Percentiles rank a stretch among this genome's conserved stretches.
These are phyloP conservation scores for Lathyrus oleraceus DNA, from an alignment of 306 rosid genomes.

Conservation along the genomic window DNA sequence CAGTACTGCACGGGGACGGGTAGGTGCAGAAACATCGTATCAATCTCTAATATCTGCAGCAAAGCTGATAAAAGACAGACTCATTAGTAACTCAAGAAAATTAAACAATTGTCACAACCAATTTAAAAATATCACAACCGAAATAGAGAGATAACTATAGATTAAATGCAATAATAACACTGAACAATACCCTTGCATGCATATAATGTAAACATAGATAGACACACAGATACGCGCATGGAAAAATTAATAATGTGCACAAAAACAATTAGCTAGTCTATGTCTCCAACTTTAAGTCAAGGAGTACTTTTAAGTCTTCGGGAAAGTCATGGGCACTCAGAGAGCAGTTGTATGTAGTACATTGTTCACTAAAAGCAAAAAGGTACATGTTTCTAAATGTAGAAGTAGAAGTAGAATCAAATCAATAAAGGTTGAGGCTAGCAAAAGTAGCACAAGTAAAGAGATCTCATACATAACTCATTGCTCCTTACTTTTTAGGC, in stretches of 20 bases:
- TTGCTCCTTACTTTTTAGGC: not conserved
- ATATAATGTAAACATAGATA: not conserved
- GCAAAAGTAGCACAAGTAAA: not conserved
- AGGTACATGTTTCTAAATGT: not conserved
- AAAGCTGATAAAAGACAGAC: constrained; percentile 27
- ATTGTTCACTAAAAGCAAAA: not conserved
- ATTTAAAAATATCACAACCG: constrained; percentile 19
- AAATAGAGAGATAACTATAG: constrained; percentile 28
- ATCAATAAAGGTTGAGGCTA: not conserved
- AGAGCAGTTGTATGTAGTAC: not conserved
- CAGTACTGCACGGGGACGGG: constrained; percentile 9
- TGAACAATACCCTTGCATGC: constrained; percentile 3
- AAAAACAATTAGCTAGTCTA: not conserved
- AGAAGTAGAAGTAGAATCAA: not conserved
- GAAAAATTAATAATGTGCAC: constrained; percentile 12
- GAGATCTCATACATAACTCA: not conserved
- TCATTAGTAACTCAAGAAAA: constrained; percentile 24
- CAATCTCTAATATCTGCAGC: constrained; percentile 42
- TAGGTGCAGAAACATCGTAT: constrained; percentile 2
- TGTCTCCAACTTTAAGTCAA: not conserved
- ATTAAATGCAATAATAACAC: constrained; percentile 2
- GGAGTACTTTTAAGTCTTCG: not conserved
- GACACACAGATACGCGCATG: not conserved
- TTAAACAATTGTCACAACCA: constrained; percentile 14
- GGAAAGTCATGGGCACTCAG: not conserved